These are phyloP conservation scores for Debaryomyces tyrocola DNA, from an alignment of 805 yeast species.

Conservation along the genomic window DNA sequence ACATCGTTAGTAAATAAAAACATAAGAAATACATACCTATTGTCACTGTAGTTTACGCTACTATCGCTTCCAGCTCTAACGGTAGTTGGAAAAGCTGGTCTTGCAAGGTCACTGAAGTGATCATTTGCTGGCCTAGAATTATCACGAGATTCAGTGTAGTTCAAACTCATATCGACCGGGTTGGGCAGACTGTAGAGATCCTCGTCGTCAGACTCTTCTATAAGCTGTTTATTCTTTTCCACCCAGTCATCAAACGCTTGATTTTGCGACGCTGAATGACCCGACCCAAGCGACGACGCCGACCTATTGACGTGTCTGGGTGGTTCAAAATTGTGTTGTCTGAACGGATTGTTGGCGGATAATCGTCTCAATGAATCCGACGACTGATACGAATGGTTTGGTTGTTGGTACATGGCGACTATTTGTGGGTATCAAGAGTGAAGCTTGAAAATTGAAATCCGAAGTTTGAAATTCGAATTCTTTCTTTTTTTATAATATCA, in stretches of 20 bases:
- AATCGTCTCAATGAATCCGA: conserved; percentile 43
- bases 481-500: too few relatives aligned
- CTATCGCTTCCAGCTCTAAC: conserved; percentile 36
- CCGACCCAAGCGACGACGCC: conserved; percentile 18
- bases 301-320: conserved; percentile 7
- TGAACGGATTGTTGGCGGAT: conserved; percentile 74
- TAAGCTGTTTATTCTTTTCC: conserved; percentile 39
- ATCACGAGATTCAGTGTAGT: neutral
- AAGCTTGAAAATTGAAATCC: too few relatives aligned
- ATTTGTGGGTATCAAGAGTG: too few relatives aligned
- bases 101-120: conserved; percentile 5
- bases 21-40: conserved; percentile 5
- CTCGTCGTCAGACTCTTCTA: conserved; percentile 43
- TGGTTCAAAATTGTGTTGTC: conserved; percentile 31
- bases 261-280: conserved; percentile 24
- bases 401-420: conserved; percentile 38
- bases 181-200: conserved; percentile 9
- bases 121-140: neutral
- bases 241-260: conserved; percentile 59
- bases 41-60: conserved; percentile 29
- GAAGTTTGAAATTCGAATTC: too few relatives aligned
- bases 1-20: neutral
- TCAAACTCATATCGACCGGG: conserved; percentile 4
- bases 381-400: conserved; percentile 33
- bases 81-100: conserved; percentile 27